Conservation (phyloP, 768 basidiomycete species). For the Nidularia sp. region DNA sequence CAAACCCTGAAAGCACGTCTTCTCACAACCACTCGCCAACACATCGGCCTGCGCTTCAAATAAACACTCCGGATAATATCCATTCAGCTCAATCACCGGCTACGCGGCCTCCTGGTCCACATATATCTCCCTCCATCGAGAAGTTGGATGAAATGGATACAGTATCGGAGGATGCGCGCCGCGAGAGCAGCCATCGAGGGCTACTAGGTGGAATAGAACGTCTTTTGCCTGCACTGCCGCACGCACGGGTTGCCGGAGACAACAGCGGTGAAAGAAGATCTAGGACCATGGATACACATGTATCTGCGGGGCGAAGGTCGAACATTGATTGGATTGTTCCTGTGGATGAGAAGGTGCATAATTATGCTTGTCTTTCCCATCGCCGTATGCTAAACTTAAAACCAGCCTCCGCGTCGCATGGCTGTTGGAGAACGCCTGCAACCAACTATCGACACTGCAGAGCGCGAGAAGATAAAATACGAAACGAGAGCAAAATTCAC, state of each 20-base stretch:
- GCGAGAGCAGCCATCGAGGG: slow-evolving; percentile 1
- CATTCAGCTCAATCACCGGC: neutral
- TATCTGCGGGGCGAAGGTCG: slow-evolving; percentile 17
- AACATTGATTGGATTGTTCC: slow-evolving; percentile 37
- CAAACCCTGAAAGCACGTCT: too few species aligned
- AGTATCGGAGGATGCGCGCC: slow-evolving; percentile 1
- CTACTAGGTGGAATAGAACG: neutral
- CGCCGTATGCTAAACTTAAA: too few species aligned
- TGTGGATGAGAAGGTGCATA: slow-evolving; percentile 21
- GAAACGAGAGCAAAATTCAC: slow-evolving; percentile 39
- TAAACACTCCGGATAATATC: too few species aligned
- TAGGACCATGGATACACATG: slow-evolving; percentile 10
- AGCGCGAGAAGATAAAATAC: slow-evolving; percentile 40
- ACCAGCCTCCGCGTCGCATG: neutral
- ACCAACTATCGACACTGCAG: slow-evolving; percentile 49
- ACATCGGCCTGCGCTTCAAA: too few species aligned
- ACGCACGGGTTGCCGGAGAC: neutral
- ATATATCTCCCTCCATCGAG: slow-evolving; percentile 1
- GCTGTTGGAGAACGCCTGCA: slow-evolving; percentile 49
- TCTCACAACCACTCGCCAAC: too few species aligned
- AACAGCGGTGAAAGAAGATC: slow-evolving; percentile 1
- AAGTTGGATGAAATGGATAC: slow-evolving; percentile 6
- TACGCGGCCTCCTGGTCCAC: neutral
- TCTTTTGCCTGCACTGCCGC: slow-evolving; percentile 1
- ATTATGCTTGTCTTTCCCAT: neutral